A percentile compares a stretch with the other conserved stretches of the same genome.
Evolutionary conservation across 805 yeast genomes (phyloP).

Genomic region (Dipodascus albidus): DNA sequence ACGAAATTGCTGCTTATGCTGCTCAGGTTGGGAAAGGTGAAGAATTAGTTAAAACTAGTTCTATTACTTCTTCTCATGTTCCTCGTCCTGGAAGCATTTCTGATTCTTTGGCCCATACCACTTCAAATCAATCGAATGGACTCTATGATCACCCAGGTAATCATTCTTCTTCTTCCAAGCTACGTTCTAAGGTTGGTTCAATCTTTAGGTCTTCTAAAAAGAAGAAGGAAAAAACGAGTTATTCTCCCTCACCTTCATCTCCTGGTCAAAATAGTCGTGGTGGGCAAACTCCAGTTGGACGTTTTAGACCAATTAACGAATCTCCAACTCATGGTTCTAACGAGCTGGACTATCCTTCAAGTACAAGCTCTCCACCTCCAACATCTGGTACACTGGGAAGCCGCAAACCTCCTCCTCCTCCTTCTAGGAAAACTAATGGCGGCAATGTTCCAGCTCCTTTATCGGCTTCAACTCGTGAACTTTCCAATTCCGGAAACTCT

Average conservation of each 20-base stretch:
- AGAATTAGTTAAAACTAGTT: slow-evolving; percentile 4
- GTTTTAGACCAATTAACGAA: background rate
- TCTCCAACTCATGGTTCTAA: background rate
- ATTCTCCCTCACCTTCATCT: background rate
- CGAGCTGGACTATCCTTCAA: slow-evolving; percentile 2
- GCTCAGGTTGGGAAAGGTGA: slow-evolving; percentile 22
- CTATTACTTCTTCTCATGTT: slow-evolving; percentile 3
- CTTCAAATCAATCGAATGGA: slow-evolving; percentile 5
- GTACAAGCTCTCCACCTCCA: slow-evolving; percentile 2
- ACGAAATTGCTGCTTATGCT: slow-evolving; percentile 49
- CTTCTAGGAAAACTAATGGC: slow-evolving; percentile 15
- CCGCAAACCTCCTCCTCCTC: slow-evolving; percentile 14
- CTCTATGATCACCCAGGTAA: slow-evolving; percentile 5
- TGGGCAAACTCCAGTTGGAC: background rate
- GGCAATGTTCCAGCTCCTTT: slow-evolving; percentile 3
- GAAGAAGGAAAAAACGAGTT: slow-evolving; percentile 11
- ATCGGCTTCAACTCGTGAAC: background rate
- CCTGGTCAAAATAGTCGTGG: background rate
- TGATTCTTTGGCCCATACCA: slow-evolving; percentile 2
- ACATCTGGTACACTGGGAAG: background rate
- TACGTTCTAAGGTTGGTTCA: slow-evolving; percentile 27
- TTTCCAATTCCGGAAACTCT: slow-evolving; percentile 1
- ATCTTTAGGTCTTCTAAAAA: slow-evolving; percentile 24
- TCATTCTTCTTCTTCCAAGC: slow-evolving; percentile 8
- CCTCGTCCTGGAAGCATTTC: background rate